phyloP scores from a whole-genome alignment of 2,329 filamentous ascomycete genomes.

The Orbilia brochopaga region DNA sequence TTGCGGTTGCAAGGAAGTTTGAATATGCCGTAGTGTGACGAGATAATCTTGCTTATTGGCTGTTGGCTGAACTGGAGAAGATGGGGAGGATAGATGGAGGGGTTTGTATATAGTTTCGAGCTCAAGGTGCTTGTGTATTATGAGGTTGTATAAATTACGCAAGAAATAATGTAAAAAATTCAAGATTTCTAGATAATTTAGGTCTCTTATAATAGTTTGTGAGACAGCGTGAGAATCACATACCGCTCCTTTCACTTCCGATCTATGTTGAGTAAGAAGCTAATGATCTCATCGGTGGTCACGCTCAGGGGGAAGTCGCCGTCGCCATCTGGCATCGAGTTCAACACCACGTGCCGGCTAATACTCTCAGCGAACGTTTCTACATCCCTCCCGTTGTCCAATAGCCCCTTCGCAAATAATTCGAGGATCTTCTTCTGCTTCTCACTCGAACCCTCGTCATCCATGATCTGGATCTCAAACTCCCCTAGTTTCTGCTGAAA shows the following conservation, averaged over 20 bases:
- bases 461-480: neutral
- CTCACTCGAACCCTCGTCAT: conserved; percentile 1
- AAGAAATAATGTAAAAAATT: no score
- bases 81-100: no score
- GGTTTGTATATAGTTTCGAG: conserved; percentile 36
- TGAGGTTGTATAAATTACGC: neutral
- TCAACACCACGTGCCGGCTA: neutral
- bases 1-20: conserved; percentile 52
- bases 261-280: neutral
- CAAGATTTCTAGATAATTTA: no score
- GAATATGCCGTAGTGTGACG: conserved; percentile 17
- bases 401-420: neutral
- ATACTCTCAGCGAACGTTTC: neutral
- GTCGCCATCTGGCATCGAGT: neutral
- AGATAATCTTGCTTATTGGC: neutral
- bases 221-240: no score
- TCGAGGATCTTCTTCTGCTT: neutral
- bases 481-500: conserved; percentile 55
- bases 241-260: no score
- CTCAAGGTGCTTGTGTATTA: conserved; percentile 1
- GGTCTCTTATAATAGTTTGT: no score
- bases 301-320: no score
- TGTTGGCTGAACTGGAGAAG: neutral
- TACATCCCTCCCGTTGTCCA: conserved; percentile 2
- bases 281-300: neutral